Evolutionary conservation across 345 rosid species (phyloP), one percentile per base, ranked within the genome.

Genomic region (Barbarea vulgaris): DNA sequence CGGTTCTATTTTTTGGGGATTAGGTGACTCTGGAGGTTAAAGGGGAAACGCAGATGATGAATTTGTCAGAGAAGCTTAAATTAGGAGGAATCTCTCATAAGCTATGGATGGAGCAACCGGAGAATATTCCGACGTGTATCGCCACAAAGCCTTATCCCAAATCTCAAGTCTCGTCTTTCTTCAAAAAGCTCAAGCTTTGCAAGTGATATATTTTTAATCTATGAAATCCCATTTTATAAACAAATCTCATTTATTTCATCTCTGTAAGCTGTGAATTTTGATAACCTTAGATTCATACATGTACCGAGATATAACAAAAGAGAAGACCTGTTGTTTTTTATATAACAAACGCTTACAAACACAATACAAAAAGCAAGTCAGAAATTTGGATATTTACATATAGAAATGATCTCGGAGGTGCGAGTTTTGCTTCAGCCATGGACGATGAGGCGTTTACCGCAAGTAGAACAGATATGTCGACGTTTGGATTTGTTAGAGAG

Each of bases 1-100:
- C 15, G 34, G 1, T 64, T 61, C 3, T n/a, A 25, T 13, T 7
- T 7, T 7, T 15, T 13, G 15, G 5, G 59, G 6, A 25, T 68
- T 59, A 91, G 98, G 97, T 94, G 13, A 91, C 99, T 10, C 80
- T 95, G n/a, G 97, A 95, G 79, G 97, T 92, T 84, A 92, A 89
- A 81, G 97, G 97, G 51, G 97, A 92, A 79, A 37, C 84, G 4
- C 97, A 92, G 81, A 81, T 90, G 28, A 10, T 74, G 89, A 92
- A 89, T 70, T 85, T 95, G 63, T 81, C 89, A 4, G 97, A 90
- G 77, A 92, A 87, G 86, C 82, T 95, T 47, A 83, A 50, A 12
- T 83, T 70, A 9, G 90, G 81, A 46, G 96, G 89, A 10, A 84
- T 95, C 80, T 84, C 79, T 53, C 89, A 92, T 77, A 88, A 87